Evolutionary conservation across 805 yeast genomes (phyloP).

Genomic region (Metschnikowia santaceciliae): DNA sequence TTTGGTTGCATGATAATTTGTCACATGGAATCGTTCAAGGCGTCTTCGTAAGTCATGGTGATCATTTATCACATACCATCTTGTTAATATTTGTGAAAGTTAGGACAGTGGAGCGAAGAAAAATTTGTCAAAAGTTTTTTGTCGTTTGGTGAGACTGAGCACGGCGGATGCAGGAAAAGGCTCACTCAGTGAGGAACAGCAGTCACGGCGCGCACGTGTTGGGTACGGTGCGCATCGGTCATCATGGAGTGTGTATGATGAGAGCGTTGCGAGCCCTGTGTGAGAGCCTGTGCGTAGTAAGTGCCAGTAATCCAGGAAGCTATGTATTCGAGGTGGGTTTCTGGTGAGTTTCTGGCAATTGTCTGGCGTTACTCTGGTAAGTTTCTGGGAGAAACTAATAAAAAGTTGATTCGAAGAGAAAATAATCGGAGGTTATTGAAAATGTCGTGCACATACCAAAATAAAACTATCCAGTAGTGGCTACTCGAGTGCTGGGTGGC

Average conservation of each 20-base stretch:
- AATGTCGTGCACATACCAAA: neutral
- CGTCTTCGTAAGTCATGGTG: neutral
- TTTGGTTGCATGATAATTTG: neutral
- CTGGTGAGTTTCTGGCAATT: too few relatives aligned
- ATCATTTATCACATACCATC: slow-evolving; percentile 18
- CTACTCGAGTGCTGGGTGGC: neutral
- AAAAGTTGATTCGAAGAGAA: too few relatives aligned
- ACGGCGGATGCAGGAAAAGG: slow-evolving; percentile 16
- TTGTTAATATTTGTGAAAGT: slow-evolving; percentile 20
- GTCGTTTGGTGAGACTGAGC: slow-evolving; percentile 15
- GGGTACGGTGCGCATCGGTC: neutral
- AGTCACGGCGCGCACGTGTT: slow-evolving; percentile 19
- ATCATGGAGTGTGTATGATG: neutral
- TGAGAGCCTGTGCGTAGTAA: too few relatives aligned
- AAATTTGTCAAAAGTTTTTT: slow-evolving; percentile 19
- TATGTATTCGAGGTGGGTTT: too few relatives aligned
- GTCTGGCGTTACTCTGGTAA: too few relatives aligned
- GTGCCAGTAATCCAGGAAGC: too few relatives aligned
- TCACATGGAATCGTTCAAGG: neutral
- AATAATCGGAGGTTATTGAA: neutral
- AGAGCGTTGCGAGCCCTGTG: neutral
- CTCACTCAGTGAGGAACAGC: slow-evolving; percentile 8
- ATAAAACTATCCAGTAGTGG: neutral
- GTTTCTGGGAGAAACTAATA: too few relatives aligned
- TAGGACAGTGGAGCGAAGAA: slow-evolving; percentile 16